phyloP scores from a whole-genome alignment of 257 asterid genomes.

The Solanum medicagineum region DNA sequence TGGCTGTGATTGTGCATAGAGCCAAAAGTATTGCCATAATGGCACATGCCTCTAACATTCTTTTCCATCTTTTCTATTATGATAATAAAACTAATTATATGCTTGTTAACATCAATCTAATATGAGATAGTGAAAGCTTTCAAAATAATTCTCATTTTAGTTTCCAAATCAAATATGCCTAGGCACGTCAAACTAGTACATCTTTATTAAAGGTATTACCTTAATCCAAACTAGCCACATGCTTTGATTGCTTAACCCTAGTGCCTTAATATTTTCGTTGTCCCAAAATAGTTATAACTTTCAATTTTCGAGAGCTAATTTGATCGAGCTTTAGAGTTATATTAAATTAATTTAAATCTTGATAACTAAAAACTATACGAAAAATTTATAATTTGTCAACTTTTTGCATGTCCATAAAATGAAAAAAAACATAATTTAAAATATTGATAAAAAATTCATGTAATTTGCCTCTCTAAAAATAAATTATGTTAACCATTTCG shows the following conservation, averaged over 20 bases:
- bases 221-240: background rate
- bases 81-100: background rate
- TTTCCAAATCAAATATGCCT: background rate
- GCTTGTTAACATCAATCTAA: background rate
- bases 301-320: accelerated
- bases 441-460: background rate
- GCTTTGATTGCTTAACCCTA: background rate
- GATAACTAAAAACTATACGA: background rate
- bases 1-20: background rate
- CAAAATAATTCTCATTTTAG: background rate
- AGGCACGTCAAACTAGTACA: background rate
- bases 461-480: background rate
- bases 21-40: background rate
- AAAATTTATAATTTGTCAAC: background rate
- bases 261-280: background rate
- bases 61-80: background rate
- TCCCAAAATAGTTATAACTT: background rate
- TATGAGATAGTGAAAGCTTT: background rate
- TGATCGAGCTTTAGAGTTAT: background rate
- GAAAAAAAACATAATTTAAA: background rate
- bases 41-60: background rate
- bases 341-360: background rate
- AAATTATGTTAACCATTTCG: background rate
- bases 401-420: background rate
- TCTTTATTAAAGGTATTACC: background rate